Evolutionary conservation across 1,284 basidiomycete genomes (phyloP).

Genomic region (Tilletia walkeri): DNA sequence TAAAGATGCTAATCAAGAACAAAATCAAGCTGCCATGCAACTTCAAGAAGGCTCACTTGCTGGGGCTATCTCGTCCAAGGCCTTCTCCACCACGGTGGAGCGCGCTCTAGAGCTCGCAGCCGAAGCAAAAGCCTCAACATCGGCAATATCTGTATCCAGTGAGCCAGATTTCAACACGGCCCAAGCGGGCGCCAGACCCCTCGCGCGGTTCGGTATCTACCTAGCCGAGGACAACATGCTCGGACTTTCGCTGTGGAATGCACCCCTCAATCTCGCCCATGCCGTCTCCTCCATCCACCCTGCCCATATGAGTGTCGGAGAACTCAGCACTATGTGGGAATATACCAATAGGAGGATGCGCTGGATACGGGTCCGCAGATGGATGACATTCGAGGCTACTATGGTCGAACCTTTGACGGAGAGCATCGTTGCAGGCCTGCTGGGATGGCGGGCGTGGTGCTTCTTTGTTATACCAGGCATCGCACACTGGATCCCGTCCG

Average conservation of each 20-base stretch:
- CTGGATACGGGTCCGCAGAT: conserved; percentile 54
- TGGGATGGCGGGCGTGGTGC: conserved; percentile 39
- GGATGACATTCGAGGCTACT: conserved; percentile 51
- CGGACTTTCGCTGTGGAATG: conserved; percentile 46
- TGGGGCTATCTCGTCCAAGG: conserved; percentile 21
- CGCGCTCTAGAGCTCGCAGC: conserved; percentile 7
- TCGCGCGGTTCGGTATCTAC: conserved; percentile 53
- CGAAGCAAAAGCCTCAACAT: conserved; percentile 14
- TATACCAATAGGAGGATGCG: conserved; percentile 50
- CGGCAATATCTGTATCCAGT: conserved; percentile 27
- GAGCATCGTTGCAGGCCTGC: conserved; percentile 44
- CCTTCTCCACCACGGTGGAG: conserved; percentile 10
- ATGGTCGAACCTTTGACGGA: conserved; percentile 52
- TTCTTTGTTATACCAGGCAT: conserved; percentile 22
- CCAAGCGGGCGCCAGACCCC: conserved; percentile 33
- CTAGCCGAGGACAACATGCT: conserved; percentile 56
- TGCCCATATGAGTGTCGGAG: conserved; percentile 50
- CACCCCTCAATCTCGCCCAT: conserved; percentile 44
- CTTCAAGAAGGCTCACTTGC: conserved; percentile 12
- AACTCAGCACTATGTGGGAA: conserved; percentile 47
- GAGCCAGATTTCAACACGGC: conserved; percentile 27
- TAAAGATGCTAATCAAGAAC: conserved; percentile 2
- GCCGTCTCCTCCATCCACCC: conserved; percentile 39
- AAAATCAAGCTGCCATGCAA: conserved; percentile 26
- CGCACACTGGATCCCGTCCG: not conserved